Base-by-base conservation (phyloP, 495 filamentous ascomycete genomes). In the Clavariopsis aquatica region DNA sequence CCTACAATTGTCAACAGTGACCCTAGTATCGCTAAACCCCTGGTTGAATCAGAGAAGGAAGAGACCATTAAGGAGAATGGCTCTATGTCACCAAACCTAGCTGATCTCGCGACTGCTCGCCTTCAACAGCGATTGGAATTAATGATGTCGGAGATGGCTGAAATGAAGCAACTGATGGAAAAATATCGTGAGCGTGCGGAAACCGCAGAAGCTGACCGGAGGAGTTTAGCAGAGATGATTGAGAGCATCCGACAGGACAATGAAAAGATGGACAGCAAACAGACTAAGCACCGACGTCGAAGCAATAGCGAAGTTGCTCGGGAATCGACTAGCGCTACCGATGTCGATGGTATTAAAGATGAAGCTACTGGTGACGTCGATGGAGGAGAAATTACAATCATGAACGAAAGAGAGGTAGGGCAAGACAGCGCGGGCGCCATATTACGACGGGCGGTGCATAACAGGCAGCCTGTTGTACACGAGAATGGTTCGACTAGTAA, bases 201-300 rank as follows among this genome's bases (percentile, higher is more conserved):
- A 73, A 84, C 78, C 51, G 92, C 93, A 2, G 92, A 96, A 72
- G 79, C 81, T 20, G 91, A 96, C 52, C 85, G 87, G 54, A 87
- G 87, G 72, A 89, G 87, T 0, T 77, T 98, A 23, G 87, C 88
- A 0, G 91, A 96, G 72, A 93, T 97, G 92, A 87, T 97, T 17
- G 84, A 90, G 69, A 88, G 87, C 28, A 85, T 96, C 47, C 84
- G 90, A 49, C 80, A 80, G 65, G 87, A 87, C 59, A 87, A 91
- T 34, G 83, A 67, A 8, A 73, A 85, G 27, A 57, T 66, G 41
- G 63, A 46, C 54, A 60, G 65, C 28, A 71, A 68, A 43, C 26
- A 64, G 29, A 49, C 52, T 13, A 58, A 45, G 28, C 62, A 52
- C 24, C 63, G 49, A 23, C 55, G 63, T 23, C 47, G 38, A 24